Conservation (phyloP, 139 green algal species). For the Chlorella sorokiniana region DNA sequence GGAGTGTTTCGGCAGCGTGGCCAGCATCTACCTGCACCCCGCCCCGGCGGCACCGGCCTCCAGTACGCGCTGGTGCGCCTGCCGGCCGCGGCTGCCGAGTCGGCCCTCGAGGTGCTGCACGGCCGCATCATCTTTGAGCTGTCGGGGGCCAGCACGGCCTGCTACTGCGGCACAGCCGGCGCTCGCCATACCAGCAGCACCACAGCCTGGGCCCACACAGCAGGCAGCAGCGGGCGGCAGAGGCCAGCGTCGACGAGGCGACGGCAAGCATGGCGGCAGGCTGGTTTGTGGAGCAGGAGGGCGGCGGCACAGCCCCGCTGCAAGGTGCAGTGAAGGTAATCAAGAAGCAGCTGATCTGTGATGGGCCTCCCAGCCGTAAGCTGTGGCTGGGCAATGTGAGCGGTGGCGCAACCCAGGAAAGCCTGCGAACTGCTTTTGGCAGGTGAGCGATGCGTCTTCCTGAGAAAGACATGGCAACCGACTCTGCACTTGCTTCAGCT, state of each 20-base stretch:
- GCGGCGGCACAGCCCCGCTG: not conserved
- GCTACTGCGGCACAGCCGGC: slow-evolving; percentile 12
- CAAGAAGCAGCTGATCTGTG: slow-evolving; percentile 13
- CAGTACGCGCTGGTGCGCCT: slow-evolving; percentile 12
- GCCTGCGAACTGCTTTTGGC: not conserved
- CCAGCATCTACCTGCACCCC: not conserved
- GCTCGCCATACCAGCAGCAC: slow-evolving; percentile 9
- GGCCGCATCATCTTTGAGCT: slow-evolving; percentile 18
- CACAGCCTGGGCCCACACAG: too few species aligned
- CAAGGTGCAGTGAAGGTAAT: not conserved
- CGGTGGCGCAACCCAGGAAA: not conserved
- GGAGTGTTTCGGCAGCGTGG: slow-evolving; percentile 18
- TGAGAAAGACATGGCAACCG: not conserved
- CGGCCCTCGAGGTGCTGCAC: slow-evolving; percentile 10
- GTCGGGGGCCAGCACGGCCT: not conserved
- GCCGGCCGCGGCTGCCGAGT: slow-evolving; percentile 3
- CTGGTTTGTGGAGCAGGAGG: not conserved
- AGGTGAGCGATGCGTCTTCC: not conserved
- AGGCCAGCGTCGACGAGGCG: not conserved
- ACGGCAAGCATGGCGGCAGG: not conserved
- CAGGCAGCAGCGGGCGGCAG: not conserved
- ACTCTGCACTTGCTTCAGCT: not conserved
- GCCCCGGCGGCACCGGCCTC: not conserved
- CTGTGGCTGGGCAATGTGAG: slow-evolving; percentile 13
- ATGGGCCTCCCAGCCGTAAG: slow-evolving; percentile 6